phyloP scores from a whole-genome alignment of 148 eudicot species.

The Rhododendron williamsianum region DNA sequence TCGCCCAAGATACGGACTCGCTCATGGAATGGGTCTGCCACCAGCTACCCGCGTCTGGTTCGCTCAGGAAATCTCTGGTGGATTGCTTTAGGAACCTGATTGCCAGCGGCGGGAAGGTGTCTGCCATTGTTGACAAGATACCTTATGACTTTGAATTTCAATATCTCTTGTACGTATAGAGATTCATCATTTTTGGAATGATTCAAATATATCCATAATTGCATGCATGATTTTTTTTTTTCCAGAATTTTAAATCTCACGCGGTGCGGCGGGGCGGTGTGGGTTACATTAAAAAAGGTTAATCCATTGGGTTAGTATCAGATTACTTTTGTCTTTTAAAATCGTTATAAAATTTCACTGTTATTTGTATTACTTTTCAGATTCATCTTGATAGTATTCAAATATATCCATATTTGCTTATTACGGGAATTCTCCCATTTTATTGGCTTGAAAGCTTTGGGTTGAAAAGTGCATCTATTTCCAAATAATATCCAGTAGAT shows the following conservation, averaged over 20 bases:
- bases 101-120: conserved; percentile 26
- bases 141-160: conserved; percentile 81
- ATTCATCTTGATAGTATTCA: background rate
- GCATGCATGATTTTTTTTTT: background rate
- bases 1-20: conserved; percentile 51
- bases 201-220: background rate
- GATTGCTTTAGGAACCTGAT: conserved; percentile 60
- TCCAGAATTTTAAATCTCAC: background rate
- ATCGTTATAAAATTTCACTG: too few species aligned
- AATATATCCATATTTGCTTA: too few species aligned
- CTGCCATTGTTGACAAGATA: conserved; percentile 50
- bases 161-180: conserved; percentile 39
- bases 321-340: too few species aligned
- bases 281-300: background rate
- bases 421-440: too few species aligned
- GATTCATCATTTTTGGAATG: background rate
- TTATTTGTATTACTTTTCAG: too few species aligned
- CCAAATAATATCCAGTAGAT: too few species aligned
- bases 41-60: conserved; percentile 80
- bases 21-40: conserved; percentile 79
- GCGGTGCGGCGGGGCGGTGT: background rate
- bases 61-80: conserved; percentile 76
- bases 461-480: too few species aligned
- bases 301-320: too few species aligned
- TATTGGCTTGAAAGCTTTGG: too few species aligned